Base-by-base conservation (phyloP, 2,329 filamentous ascomycete species). In the Cadophora gregata region DNA sequence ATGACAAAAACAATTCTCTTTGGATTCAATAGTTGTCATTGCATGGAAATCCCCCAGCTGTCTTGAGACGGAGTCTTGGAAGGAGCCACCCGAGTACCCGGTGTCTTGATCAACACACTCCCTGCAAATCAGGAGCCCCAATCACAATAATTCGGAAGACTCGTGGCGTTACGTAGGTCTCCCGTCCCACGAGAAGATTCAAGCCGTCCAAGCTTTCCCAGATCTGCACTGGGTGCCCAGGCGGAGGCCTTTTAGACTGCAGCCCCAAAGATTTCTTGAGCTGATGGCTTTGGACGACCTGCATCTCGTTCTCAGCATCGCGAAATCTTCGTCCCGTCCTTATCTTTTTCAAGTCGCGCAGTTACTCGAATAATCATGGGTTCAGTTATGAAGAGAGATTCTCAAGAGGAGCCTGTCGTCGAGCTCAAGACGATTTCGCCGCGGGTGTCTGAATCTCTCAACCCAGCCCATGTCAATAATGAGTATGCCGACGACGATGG, bases 201-300 rank as follows among this genome's bases (percentile, higher is more conserved):
- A 38, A 60, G 19, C 27, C 21, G 58, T 38, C 25, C 4, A 60
- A 60, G 58, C 38, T 60, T 60, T 48, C 24, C 58, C 38, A 9
- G 58, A 60, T 60, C 36, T 31, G 27, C 58, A 31, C 25, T 29
- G 36, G 58, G 21, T 60, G n/a, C 38, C 8, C 21, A 47, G 14
- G 29, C 29, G 7, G 21, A 29, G 5, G 19, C 3, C 24, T 29
- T 29, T 47, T 60, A 48, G 38, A 33, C 9, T n/a, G 45, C 25
- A 31, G 4, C 25, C 12, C 24, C 38, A 25, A 27, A 6, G 38
- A n/a, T 27, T 60, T 48, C 24, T 31, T 60, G 58, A 47, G 58
- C 38, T 47, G 33, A 47, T 19, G 9, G 21, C 31, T 33, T 21
- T 38, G 25, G 24, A 38, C 31, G n/a, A 38, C 10, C 29, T 36